phyloP scores from a whole-genome alignment of 1,139 yeast genomes.

The Yamadazyma pseudoaaseri region DNA sequence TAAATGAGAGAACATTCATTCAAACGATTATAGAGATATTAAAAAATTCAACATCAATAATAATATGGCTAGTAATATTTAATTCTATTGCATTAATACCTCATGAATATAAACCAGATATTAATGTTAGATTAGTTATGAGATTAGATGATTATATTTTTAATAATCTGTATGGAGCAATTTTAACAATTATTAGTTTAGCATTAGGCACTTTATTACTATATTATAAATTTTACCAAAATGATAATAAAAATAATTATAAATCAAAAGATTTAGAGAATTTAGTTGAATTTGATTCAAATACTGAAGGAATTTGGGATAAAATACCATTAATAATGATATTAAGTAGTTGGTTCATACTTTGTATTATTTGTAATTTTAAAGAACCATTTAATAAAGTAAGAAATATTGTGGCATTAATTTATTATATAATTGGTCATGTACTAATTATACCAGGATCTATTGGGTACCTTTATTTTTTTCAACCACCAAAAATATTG shows the following conservation, averaged over 20 bases:
- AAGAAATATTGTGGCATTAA: slow-evolving; percentile 58
- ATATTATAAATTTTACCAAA: not conserved
- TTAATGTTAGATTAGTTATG: slow-evolving; percentile 49
- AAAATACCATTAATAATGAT: slow-evolving; percentile 27
- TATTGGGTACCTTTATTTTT: slow-evolving; percentile 62
- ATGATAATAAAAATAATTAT: not conserved
- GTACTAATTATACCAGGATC: slow-evolving; percentile 61
- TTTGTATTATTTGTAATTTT: slow-evolving; percentile 40
- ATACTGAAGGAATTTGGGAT: slow-evolving; percentile 3
- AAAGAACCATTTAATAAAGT: slow-evolving; percentile 26
- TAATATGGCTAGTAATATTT: slow-evolving; percentile 58
- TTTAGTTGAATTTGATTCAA: not conserved
- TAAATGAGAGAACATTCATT: slow-evolving; percentile 38
- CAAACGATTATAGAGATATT: slow-evolving; percentile 30
- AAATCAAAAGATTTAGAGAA: not conserved
- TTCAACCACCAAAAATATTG: slow-evolving; percentile 61
- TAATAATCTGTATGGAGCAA: slow-evolving; percentile 14
- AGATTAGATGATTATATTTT: slow-evolving; percentile 40
- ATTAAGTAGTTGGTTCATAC: slow-evolving; percentile 34
- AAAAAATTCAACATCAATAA: slow-evolving; percentile 52
- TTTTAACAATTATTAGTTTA: slow-evolving; percentile 16
- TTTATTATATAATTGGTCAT: slow-evolving; percentile 60
- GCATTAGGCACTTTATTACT: slow-evolving; percentile 6
- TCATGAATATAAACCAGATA: slow-evolving; percentile 50
- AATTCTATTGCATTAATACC: slow-evolving; percentile 64